Conservation (phyloP, 2,329 filamentous ascomycete species). For the Phialophora tarda region DNA sequence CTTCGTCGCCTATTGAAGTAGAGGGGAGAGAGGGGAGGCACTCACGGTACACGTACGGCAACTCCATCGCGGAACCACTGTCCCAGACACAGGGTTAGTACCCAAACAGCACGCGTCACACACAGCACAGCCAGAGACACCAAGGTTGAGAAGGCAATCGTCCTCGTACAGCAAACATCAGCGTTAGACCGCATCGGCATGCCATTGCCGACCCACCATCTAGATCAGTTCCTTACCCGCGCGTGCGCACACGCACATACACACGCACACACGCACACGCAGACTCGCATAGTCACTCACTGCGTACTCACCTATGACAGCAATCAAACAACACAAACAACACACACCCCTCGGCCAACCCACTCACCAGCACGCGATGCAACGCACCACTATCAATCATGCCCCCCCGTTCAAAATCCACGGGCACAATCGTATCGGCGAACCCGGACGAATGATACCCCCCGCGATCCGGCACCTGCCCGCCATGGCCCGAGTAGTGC, state of each 20-base stretch:
- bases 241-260: neutral
- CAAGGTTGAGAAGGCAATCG: neutral
- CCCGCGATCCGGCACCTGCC: constrained; percentile 54
- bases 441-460: constrained; percentile 39
- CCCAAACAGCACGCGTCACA: too few relatives aligned
- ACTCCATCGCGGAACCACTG: constrained; percentile 63
- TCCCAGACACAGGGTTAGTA: neutral
- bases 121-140: neutral
- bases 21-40: neutral
- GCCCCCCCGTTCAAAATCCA: constrained; percentile 59
- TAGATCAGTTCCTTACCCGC: neutral
- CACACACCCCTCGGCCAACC: constrained; percentile 52
- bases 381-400: constrained; percentile 59
- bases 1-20: neutral
- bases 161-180: neutral
- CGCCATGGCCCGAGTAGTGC: constrained; percentile 66
- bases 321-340: constrained; percentile 60
- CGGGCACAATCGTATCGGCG: constrained; percentile 61
- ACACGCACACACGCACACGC: neutral
- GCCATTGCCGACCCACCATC: neutral
- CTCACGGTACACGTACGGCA: constrained; percentile 61
- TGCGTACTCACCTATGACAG: constrained; percentile 60
- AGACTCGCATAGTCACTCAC: neutral
- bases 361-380: constrained; percentile 34
- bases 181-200: too few relatives aligned